phyloP scores from a whole-genome alignment of 164 flowering plant species.

The Annona cherimola region DNA sequence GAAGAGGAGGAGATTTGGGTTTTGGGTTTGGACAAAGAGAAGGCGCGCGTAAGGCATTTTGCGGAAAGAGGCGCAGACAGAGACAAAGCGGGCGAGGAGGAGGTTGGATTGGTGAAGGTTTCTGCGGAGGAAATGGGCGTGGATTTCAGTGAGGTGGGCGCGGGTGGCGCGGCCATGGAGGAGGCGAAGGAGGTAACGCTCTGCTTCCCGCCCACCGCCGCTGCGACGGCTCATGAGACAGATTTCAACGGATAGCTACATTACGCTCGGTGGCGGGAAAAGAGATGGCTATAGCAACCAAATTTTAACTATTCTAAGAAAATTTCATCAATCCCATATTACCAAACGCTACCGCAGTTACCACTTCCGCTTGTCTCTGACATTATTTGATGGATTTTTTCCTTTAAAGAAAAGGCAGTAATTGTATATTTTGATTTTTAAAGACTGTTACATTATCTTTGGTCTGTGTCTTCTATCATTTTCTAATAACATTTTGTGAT shows the following conservation, averaged over 20 bases:
- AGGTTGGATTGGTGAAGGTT: constrained; percentile 65
- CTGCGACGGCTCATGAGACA: constrained; percentile 9
- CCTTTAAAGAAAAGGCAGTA: no score
- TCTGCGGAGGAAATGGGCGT: constrained; percentile 67
- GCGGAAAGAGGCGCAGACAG: constrained; percentile 44
- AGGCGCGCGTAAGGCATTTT: constrained; percentile 46
- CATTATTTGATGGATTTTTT: no score
- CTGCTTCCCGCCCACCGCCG: constrained; percentile 33
- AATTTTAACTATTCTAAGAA: no score
- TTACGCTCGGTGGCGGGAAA: no score
- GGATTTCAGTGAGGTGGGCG: constrained; percentile 55
- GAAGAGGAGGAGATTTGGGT: constrained; percentile 63
- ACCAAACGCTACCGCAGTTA: no score
- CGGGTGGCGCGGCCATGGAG: constrained; percentile 63
- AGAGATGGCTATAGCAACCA: no score
- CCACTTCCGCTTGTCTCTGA: no score
- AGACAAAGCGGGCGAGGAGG: constrained; percentile 71
- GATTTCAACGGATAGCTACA: background rate
- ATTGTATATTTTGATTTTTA: no score
- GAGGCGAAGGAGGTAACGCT: constrained; percentile 56
- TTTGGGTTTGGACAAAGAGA: constrained; percentile 40
- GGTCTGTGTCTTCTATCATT: no score
- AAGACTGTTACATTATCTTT: no score
- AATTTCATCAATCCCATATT: no score
- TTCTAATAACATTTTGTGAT: no score